Conservation (phyloP, 306 rosid genomes). For the Ormosia emarginata region DNA sequence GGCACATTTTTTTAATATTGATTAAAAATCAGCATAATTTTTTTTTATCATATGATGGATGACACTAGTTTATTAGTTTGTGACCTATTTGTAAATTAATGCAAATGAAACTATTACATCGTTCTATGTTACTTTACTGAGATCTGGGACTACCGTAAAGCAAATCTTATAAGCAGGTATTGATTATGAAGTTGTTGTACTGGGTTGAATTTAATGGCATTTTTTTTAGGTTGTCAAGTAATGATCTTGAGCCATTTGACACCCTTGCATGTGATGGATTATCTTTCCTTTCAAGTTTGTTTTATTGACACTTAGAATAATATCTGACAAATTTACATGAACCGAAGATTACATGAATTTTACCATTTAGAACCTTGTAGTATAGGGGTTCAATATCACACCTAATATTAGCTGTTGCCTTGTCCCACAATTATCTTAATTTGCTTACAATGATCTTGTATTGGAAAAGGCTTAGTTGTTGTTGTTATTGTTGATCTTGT, state of each 20-base stretch:
- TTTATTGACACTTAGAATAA: not conserved
- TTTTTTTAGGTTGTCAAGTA: constrained; percentile 11
- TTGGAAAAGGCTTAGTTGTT: too few species aligned
- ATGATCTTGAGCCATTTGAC: not conserved
- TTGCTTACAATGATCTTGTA: constrained; percentile 18
- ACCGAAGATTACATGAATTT: not conserved
- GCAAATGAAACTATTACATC: not conserved
- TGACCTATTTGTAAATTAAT: not conserved
- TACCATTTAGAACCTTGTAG: not conserved
- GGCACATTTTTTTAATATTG: not conserved
- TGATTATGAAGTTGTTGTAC: not conserved
- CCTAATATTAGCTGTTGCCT: not conserved
- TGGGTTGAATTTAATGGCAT: not conserved
- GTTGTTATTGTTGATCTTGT: too few species aligned
- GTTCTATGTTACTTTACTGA: not conserved
- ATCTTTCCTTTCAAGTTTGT: not conserved
- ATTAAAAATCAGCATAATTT: not conserved
- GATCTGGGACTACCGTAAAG: not conserved
- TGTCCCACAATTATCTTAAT: constrained; percentile 14
- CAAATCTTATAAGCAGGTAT: not conserved
- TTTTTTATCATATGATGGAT: not conserved
- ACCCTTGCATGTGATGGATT: not conserved
- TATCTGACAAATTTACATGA: not conserved
- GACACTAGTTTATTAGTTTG: not conserved
- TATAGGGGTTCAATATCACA: constrained; percentile 1